Evolutionary conservation across 2,329 filamentous ascomycete genomes (phyloP), one percentile per base, ranked within the genome.

Genomic region (Herpotrichia juniperi): DNA sequence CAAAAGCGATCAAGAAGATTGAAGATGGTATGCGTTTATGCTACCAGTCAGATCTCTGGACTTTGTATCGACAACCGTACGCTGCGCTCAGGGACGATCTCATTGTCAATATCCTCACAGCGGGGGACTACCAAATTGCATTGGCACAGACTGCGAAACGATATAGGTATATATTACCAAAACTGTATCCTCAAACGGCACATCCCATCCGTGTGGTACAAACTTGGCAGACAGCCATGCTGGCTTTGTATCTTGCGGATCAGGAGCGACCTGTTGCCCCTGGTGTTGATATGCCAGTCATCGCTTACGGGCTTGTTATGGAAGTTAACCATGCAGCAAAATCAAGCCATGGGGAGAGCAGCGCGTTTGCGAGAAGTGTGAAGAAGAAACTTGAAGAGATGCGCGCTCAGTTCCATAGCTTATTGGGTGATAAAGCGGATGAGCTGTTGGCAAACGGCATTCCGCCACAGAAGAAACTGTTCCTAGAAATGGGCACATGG

Each of bases 151-250:
- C 77, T 4, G 72, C 81, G 2, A 79, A 82, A 50, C 75, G 79
- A 2, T 81, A 83, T 58, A 73, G 79, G 44, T 66, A 76, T 25
- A 73, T 84, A 50, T 78, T 85, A 39, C 82, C 83, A 0, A 61
- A 76, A 2, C 67, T 85, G 2, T 83, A 81, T 52, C 74, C 77
- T 7, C 67, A 78, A 31, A 58, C 68, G 0, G 69, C 31, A 72
- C 83, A 87, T 62, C 83, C 84, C 0, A 73, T 85, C 7, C 78
- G 83, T 0, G 77, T 84, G 2, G 71, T 84, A 4, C 82, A 79
- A 51, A 74, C 66, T 7, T 80, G 70, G 68, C 68, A 68, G 11
- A 68, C 74, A 53, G 69, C 70, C 1, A 74, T 69, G 65, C 50
- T 77, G 22, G 67, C 72, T 3, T 59, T 72, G 16, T 71, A 72